These are phyloP conservation scores for Nitzschia palea DNA, from an alignment of 108 stramenopile genomes.

Conservation along the genomic window DNA sequence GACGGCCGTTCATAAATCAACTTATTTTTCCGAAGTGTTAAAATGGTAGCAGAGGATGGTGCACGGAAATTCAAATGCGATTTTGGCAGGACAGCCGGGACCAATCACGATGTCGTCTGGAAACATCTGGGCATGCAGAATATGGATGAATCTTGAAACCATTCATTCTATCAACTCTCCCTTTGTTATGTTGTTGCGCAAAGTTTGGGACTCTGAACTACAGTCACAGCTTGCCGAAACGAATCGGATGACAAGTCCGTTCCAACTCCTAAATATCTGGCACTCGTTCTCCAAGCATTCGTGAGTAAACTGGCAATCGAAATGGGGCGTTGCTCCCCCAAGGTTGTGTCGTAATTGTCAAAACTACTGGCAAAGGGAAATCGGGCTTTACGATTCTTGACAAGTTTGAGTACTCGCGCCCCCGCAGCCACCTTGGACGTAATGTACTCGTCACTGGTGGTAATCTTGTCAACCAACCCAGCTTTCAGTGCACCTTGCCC, in stretches of 20 bases:
- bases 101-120: too few relatives aligned
- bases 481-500: conserved; percentile 67
- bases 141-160: too few relatives aligned
- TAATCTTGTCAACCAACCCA: conserved; percentile 72
- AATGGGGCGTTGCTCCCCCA: neutral
- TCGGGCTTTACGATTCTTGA: conserved; percentile 32
- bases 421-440: conserved; percentile 50
- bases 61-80: too few relatives aligned
- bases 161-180: too few relatives aligned
- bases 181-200: too few relatives aligned
- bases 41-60: too few relatives aligned
- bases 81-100: too few relatives aligned
- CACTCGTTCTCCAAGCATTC: neutral
- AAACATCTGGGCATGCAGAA: too few relatives aligned
- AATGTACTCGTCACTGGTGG: conserved; percentile 82
- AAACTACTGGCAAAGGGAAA: conserved; percentile 22
- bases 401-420: conserved; percentile 62
- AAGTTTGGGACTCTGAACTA: too few relatives aligned
- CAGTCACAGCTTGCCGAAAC: too few relatives aligned
- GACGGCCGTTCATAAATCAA: neutral
- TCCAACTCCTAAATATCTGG: neutral
- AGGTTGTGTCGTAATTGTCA: conserved; percentile 5
- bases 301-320: neutral
- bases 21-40: too few relatives aligned
- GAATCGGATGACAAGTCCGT: too few relatives aligned